phyloP scores from a whole-genome alignment of 805 yeast genomes.

The Nakazawaea sp. region DNA sequence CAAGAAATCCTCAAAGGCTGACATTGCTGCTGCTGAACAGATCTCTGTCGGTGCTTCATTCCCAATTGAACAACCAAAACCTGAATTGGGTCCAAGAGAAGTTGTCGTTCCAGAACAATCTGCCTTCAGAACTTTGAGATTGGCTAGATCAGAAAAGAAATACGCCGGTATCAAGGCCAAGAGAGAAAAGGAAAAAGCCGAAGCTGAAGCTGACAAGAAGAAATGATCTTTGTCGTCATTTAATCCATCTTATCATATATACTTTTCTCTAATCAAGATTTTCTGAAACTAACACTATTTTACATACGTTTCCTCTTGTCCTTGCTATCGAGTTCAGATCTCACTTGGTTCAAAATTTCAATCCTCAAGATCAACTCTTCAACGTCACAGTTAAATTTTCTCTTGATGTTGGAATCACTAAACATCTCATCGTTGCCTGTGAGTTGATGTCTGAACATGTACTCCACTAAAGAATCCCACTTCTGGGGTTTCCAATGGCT shows the following conservation, averaged over 20 bases:
- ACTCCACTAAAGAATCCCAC: conserved; percentile 5
- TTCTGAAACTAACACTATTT: no score
- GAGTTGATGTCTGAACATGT: background rate
- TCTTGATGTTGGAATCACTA: background rate
- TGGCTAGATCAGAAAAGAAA: conserved; percentile 91
- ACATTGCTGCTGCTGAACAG: conserved; percentile 58
- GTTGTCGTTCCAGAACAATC: conserved; percentile 63
- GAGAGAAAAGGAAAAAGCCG: conserved; percentile 96
- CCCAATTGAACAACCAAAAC: conserved; percentile 82
- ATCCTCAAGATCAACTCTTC: conserved; percentile 4
- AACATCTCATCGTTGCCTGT: conserved; percentile 3
- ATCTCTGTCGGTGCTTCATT: conserved; percentile 68
- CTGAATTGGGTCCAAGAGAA: conserved; percentile 81
- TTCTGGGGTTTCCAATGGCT: background rate
- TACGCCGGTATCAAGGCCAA: conserved; percentile 95
- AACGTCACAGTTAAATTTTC: conserved; percentile 6
- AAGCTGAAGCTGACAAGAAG: conserved; percentile 99
- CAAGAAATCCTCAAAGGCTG: conserved; percentile 74
- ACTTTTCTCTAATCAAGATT: no score
- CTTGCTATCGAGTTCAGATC: background rate
- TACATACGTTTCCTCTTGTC: background rate
- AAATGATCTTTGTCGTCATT: conserved; percentile 54
- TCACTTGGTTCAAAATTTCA: background rate
- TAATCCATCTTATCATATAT: no score
- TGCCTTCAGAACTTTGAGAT: conserved; percentile 93